phyloP scores from a whole-genome alignment of 495 filamentous ascomycete species.

The Tuber borchii region DNA sequence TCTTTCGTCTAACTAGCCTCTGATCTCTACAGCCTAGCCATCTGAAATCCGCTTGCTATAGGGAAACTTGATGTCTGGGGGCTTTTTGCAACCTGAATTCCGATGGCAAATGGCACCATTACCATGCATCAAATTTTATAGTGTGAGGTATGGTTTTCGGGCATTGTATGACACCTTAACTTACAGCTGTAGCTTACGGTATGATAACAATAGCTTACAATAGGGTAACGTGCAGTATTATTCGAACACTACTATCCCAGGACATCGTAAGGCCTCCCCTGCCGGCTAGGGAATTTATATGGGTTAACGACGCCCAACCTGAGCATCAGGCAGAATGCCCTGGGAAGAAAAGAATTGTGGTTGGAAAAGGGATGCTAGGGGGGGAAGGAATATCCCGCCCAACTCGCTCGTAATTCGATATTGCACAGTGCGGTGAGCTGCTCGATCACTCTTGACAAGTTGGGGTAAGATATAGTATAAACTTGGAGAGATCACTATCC shows the following conservation, averaged over 20 bases:
- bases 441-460: not conserved
- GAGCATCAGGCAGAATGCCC: not conserved
- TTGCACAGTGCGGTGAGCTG: not conserved
- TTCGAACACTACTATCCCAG: not conserved
- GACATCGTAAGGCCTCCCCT: not conserved
- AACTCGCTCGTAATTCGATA: not conserved
- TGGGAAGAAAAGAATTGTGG: not conserved
- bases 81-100: no score
- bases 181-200: no score
- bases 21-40: no score
- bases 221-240: not conserved
- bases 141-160: not conserved
- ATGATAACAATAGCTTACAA: no score
- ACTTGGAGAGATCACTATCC: not conserved
- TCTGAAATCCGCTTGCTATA: no score
- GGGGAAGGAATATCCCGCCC: not conserved
- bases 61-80: no score
- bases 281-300: no score
- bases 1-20: no score
- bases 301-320: not conserved
- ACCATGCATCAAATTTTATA: not conserved
- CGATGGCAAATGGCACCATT: not conserved
- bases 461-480: not conserved
- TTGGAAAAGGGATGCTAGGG: not conserved
- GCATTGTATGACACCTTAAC: no score